These are phyloP conservation scores for Fusarium anguioides DNA, from an alignment of 2,329 filamentous ascomycete genomes.

Conservation along the genomic window DNA sequence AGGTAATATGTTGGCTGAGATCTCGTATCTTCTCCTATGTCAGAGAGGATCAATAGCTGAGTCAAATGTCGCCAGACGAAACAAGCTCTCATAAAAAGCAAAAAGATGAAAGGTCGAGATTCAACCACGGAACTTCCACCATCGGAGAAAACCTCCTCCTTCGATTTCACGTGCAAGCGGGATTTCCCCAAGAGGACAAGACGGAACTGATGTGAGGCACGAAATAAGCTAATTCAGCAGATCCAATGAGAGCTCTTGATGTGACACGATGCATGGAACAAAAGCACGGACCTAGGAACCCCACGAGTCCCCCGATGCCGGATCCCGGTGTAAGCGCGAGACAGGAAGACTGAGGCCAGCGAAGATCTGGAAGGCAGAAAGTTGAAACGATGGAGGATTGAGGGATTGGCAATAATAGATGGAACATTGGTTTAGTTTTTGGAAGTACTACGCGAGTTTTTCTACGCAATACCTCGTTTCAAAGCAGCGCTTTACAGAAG, in stretches of 20 bases:
- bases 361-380: neutral
- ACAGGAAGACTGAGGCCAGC: neutral
- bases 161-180: constrained; percentile 32
- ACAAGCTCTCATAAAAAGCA: neutral
- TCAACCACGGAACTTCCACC: constrained; percentile 7
- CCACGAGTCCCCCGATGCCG: constrained; percentile 30
- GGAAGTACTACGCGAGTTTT: constrained; percentile 12
- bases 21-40: neutral
- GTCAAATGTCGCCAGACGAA: neutral
- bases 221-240: constrained; percentile 27
- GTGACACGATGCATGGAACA: constrained; percentile 12
- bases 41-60: neutral
- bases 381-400: neutral
- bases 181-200: constrained; percentile 9
- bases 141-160: constrained; percentile 18
- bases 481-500: neutral
- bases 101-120: constrained; percentile 34
- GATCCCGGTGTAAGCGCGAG: constrained; percentile 29
- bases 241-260: constrained; percentile 15
- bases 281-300: constrained; percentile 10
- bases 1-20: neutral
- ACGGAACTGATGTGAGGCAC: constrained; percentile 19
- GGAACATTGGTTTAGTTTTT: neutral
- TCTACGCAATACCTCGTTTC: neutral
- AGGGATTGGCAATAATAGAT: neutral